Conservation (phyloP, 768 basidiomycete species). For the Hericium alpestre region DNA sequence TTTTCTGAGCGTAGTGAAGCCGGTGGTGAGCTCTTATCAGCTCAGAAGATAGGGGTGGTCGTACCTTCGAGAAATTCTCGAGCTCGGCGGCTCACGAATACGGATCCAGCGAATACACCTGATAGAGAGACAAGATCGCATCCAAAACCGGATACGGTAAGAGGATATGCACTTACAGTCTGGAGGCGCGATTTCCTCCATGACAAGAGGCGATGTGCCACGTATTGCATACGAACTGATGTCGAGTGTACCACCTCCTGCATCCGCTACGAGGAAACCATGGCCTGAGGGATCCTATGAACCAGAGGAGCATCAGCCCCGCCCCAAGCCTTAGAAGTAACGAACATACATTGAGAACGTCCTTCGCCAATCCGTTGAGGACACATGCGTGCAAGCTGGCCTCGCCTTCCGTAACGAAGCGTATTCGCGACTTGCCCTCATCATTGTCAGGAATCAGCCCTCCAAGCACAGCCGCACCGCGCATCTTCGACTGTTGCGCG, state of each 20-base stretch:
- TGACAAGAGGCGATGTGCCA: conserved; percentile 56
- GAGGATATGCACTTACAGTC: conserved; percentile 43
- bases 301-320: conserved; percentile 1
- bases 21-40: background rate
- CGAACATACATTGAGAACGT: conserved; percentile 56
- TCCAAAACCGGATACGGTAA: background rate
- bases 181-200: conserved; percentile 76
- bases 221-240: conserved; percentile 73
- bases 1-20: conserved; percentile 39
- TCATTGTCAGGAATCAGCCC: conserved; percentile 68
- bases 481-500: conserved; percentile 70
- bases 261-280: conserved; percentile 73
- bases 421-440: conserved; percentile 59
- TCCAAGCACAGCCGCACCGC: conserved; percentile 60
- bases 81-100: conserved; percentile 70
- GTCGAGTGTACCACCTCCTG: conserved; percentile 73
- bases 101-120: conserved; percentile 76
- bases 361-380: conserved; percentile 64
- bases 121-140: background rate
- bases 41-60: conserved; percentile 5
- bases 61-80: conserved; percentile 62
- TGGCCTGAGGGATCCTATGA: conserved; percentile 61
- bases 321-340: background rate
- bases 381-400: conserved; percentile 77
- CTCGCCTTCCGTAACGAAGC: conserved; percentile 78